Conservation (phyloP, 1,284 basidiomycete species). For the Malassezia sp. region DNA sequence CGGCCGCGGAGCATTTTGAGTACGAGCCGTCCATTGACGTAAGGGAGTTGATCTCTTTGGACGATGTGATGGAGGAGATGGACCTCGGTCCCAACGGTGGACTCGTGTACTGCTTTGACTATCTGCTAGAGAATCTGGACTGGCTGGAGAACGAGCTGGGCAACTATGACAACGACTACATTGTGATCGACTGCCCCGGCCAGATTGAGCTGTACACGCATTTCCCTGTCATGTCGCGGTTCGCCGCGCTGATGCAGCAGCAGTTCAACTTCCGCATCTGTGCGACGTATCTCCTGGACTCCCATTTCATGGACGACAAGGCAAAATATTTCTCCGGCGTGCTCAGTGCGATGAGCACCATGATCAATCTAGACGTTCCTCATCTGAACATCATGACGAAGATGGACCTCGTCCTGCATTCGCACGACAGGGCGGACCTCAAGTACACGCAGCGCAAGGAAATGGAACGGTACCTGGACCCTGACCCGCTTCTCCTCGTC, state of each 20-base stretch:
- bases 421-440: slow-evolving; percentile 54
- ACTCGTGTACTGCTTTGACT: slow-evolving; percentile 96
- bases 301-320: slow-evolving; percentile 64
- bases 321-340: slow-evolving; percentile 99
- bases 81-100: slow-evolving; percentile 95
- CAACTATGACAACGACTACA: slow-evolving; percentile 82
- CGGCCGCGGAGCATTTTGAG: slow-evolving; percentile 87
- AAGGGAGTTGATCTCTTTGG: slow-evolving; percentile 76
- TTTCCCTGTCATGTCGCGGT: slow-evolving; percentile 82
- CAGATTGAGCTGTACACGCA: slow-evolving; percentile 99
- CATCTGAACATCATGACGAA: slow-evolving; percentile 98
- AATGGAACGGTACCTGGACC: slow-evolving; percentile 75
- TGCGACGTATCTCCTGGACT: slow-evolving; percentile 72
- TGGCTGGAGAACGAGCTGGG: slow-evolving; percentile 98
- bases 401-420: slow-evolving; percentile 79
- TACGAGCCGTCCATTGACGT: slow-evolving; percentile 90
- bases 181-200: slow-evolving; percentile 94
- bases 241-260: slow-evolving; percentile 56
- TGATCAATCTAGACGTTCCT: slow-evolving; percentile 92
- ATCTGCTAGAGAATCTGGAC: slow-evolving; percentile 90
- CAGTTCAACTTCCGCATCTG: slow-evolving; percentile 43
- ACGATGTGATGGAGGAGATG: slow-evolving; percentile 94
- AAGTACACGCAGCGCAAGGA: slow-evolving; percentile 36
- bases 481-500: slow-evolving; percentile 82
- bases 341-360: slow-evolving; percentile 91